Base-by-base conservation (phyloP, 2,329 filamentous ascomycete species). In the Calonectria henricotiae region DNA sequence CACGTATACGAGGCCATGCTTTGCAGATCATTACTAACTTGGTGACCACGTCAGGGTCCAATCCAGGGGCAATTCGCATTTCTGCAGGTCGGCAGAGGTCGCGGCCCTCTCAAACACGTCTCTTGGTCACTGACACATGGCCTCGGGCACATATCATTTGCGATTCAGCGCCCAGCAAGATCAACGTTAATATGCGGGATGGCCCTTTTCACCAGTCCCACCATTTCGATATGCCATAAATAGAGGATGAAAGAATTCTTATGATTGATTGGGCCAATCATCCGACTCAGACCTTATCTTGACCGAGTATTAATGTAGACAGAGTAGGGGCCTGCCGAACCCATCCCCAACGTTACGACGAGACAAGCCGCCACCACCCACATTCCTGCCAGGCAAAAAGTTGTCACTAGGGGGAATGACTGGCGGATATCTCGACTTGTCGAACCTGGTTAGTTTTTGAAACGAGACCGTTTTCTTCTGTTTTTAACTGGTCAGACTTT, bases 1-100 rank as follows among this genome's bases (percentile, higher is more conserved):
- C 54, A 41, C 44, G n/a, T 47, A 69, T 54, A 17, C 13, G 41
- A 23, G 20, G n/a, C 17, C 3, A 39, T 12, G 20, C 25, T 12
- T 13, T 64, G 67, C 67, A 62, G 67, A 69, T 69, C 67, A 30
- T 65, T 69, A 35, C 54, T 62, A 23, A 35, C 62, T 47, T 20
- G 23, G 47, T n/a, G 41, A 54, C 51, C 41, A 60, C 30, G 25
- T 27, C 20, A 46, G 51, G 62, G 60, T 27, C n/a, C 62, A 65
- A 62, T 65, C 62, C 62, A 65, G 67, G 67, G 67, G 67, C 46
- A 55, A 25, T 27, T 64, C 30, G 20, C 51, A 35, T 20, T 55
- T 51, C n/a, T 47, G 66, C 15, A 47, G 54, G 44, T 12, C 32
- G 44, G 62, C 54, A 46, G 62, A 58, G 46, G 23, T 41, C 39